These are phyloP conservation scores for Collybiopsis luxurians DNA, from an alignment of 768 basidiomycete genomes.

Conservation along the genomic window DNA sequence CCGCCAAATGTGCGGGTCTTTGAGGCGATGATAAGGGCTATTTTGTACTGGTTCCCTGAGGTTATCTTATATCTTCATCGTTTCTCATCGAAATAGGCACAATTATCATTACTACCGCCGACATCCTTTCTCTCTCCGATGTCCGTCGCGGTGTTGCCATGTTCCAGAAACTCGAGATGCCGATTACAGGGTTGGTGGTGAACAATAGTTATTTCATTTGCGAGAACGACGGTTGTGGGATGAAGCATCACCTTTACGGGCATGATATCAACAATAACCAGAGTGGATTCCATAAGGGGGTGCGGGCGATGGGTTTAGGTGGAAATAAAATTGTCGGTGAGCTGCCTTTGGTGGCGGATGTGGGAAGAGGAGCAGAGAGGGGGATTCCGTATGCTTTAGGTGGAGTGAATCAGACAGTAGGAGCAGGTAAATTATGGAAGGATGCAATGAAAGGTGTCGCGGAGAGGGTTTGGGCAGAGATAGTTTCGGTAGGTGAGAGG, in stretches of 20 bases:
- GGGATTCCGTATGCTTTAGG: conserved; percentile 55
- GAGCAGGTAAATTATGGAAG: conserved; percentile 7
- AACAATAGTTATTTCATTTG: conserved; percentile 88
- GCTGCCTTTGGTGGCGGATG: conserved; percentile 73
- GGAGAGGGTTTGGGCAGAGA: not conserved
- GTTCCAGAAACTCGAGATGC: conserved; percentile 86
- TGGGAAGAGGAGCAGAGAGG: conserved; percentile 70
- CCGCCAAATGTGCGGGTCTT: no score
- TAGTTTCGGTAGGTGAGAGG: no score
- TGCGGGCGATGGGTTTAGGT: conserved; percentile 48
- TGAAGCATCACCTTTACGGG: conserved; percentile 68
- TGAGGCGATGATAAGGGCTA: conserved; percentile 76
- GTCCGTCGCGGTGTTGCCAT: conserved; percentile 91
- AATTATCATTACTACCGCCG: conserved; percentile 93
- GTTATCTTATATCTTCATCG: not conserved
- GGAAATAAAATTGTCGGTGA: conserved; percentile 62
- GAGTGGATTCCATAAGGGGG: conserved; percentile 50
- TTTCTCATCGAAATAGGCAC: conserved; percentile 51
- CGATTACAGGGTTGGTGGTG: conserved; percentile 82
- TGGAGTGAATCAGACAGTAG: conserved; percentile 21
- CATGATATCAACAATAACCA: conserved; percentile 33
- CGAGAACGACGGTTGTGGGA: conserved; percentile 52
- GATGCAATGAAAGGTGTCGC: conserved; percentile 10
- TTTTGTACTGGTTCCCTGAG: conserved; percentile 6
- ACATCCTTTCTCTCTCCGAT: conserved; percentile 90